Evolutionary conservation across 2,329 filamentous ascomycete species (phyloP), one percentile per base, ranked within the genome.

Genomic region (Myriangium duriaei): DNA sequence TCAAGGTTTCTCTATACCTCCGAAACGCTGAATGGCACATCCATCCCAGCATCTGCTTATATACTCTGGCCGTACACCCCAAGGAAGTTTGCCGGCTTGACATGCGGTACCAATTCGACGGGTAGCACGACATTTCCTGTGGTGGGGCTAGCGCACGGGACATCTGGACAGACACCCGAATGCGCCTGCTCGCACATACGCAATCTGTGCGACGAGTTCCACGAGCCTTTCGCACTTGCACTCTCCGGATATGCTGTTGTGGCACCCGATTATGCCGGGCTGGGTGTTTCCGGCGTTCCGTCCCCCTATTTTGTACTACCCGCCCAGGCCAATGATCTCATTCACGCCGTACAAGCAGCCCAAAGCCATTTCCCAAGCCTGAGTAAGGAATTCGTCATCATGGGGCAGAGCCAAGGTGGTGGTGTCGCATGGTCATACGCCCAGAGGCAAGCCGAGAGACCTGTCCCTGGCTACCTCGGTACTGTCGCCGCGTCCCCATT

Each of bases 1-100:
- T 71, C 66, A 2, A 61, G 68, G 11, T 59, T 72, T 43, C 44
- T 69, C 2, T 72, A 67, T 51, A 61, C 61, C 13, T 64, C 65
- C 0, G 57, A 53, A 13, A 60, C 57, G n/a, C 43, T 62, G 14
- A 67, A 69, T 40, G 63, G 64, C 3, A 61, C 59, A 1, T 41
- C 56, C 0, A 49, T 71, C 2, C 68, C 68, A 1, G 61, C 65
- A 6, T 69, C 67, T 1, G 68, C 60, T 2, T 69, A 59, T 47
- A 51, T 72, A 10, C 58, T 72, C 1, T 71, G 65, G 65, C 68
- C 68, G 0, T 71, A 54, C 36, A 40, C 49, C 2, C 50, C 60
- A 4, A 42, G 47, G 13, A 18, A 21, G 10, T 46, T 48, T 32
- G n/a, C 32, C 4, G 39, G 35, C 13, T 19, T 43, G 9, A 41